Evolutionary conservation across 495 filamentous ascomycete genomes (phyloP).

Genomic region (Neurospora sp.): DNA sequence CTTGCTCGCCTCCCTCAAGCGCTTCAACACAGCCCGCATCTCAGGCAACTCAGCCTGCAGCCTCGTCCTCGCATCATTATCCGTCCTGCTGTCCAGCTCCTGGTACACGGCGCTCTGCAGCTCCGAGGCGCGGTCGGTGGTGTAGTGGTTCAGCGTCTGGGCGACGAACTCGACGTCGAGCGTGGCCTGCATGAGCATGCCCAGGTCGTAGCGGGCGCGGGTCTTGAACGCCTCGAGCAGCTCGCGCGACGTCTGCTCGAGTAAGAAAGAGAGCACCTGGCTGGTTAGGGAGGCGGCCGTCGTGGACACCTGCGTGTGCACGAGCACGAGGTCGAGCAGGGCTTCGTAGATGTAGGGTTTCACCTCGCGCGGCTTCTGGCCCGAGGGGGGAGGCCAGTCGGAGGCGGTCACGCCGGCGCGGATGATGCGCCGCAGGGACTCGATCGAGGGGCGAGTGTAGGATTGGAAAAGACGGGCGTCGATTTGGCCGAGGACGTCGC

Average conservation of each 20-base stretch:
- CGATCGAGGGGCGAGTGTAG: slow-evolving; percentile 68
- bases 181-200: slow-evolving; percentile 90
- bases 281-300: slow-evolving; percentile 60
- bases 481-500: slow-evolving; percentile 81
- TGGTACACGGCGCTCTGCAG: slow-evolving; percentile 82
- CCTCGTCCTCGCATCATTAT: slow-evolving; percentile 65
- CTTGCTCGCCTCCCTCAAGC: slow-evolving; percentile 68
- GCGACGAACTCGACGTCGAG: slow-evolving; percentile 94
- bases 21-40: slow-evolving; percentile 78
- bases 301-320: slow-evolving; percentile 86
- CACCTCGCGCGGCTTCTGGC: slow-evolving; percentile 58
- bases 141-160: slow-evolving; percentile 81
- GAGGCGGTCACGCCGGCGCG: slow-evolving; percentile 57
- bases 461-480: slow-evolving; percentile 82
- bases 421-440: slow-evolving; percentile 53
- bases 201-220: slow-evolving; percentile 57
- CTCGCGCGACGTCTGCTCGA: slow-evolving; percentile 63
- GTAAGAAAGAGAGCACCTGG: slow-evolving; percentile 68
- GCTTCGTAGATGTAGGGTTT: slow-evolving; percentile 81
- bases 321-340: slow-evolving; percentile 70
- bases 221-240: slow-evolving; percentile 61
- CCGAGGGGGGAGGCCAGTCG: slow-evolving; percentile 55
- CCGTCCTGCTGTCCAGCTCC: slow-evolving; percentile 75
- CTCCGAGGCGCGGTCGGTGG: slow-evolving; percentile 68
- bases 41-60: slow-evolving; percentile 81